These are phyloP conservation scores for Rhododendron ovatum DNA, from an alignment of 148 eudicot genomes.

Conservation along the genomic window DNA sequence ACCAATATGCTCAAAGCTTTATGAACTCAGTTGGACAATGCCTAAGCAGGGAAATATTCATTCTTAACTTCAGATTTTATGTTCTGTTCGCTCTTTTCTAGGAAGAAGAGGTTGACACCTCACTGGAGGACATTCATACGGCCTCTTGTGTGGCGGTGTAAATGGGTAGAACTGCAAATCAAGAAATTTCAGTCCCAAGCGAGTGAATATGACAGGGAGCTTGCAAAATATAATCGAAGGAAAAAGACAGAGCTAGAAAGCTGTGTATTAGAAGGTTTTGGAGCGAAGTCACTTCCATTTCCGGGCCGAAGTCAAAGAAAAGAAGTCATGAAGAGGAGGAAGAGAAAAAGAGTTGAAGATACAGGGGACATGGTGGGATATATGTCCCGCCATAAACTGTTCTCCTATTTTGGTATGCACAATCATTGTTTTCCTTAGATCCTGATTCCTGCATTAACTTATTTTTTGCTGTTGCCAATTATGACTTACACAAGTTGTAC, in stretches of 20 bases:
- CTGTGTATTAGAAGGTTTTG: slow-evolving; percentile 28
- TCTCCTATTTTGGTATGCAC: slow-evolving; percentile 56
- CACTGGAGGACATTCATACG: slow-evolving; percentile 66
- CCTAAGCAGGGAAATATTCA: not conserved
- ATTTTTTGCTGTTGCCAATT: not conserved
- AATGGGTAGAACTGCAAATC: slow-evolving; percentile 70
- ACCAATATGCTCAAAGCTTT: not conserved
- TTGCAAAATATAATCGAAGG: slow-evolving; percentile 32
- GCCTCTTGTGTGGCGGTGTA: slow-evolving; percentile 75
- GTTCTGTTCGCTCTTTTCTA: slow-evolving; percentile 10
- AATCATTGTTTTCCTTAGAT: not conserved
- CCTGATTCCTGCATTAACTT: not conserved
- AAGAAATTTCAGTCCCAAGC: slow-evolving; percentile 44
- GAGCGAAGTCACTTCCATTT: slow-evolving; percentile 46
- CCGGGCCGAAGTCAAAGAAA: slow-evolving; percentile 23
- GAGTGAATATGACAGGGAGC: slow-evolving; percentile 44
- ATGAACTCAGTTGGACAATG: not conserved
- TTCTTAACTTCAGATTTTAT: not conserved
- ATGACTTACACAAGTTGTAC: slow-evolving; percentile 9
- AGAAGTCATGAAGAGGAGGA: slow-evolving; percentile 55
- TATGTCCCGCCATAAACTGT: slow-evolving; percentile 50
- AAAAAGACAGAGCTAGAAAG: slow-evolving; percentile 37
- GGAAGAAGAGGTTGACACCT: slow-evolving; percentile 65
- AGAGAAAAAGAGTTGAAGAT: slow-evolving; percentile 64
- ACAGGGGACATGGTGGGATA: slow-evolving; percentile 41